Conservation (phyloP, 176 grass and related monocot genomes). For the Paspalum vaginatum region DNA sequence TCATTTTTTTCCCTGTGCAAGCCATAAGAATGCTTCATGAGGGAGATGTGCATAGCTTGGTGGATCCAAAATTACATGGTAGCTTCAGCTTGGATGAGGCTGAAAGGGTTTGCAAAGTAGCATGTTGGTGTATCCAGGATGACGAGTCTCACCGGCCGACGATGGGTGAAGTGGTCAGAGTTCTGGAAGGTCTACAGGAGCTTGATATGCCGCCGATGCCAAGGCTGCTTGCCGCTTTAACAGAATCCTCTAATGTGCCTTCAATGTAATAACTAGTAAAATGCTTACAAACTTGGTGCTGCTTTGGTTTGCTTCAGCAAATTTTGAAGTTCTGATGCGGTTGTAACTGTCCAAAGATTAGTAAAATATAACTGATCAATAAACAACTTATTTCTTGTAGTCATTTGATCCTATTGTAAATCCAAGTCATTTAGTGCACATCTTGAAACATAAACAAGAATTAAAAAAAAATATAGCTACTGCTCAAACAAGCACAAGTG, state of each 20-base stretch:
- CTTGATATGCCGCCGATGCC: conserved; percentile 9
- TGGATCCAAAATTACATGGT: conserved; percentile 6
- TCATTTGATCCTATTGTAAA: background rate
- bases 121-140: conserved; percentile 16
- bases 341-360: background rate
- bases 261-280: background rate
- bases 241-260: background rate
- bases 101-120: background rate
- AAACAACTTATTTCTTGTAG: background rate
- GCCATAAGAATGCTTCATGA: background rate
- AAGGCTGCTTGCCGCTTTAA: background rate
- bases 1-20: background rate
- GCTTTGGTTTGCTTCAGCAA: background rate
- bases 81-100: background rate
- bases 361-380: background rate
- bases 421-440: background rate
- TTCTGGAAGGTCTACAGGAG: background rate
- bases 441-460: no score
- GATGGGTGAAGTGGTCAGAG: background rate
- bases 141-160: background rate
- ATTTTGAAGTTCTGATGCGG: background rate
- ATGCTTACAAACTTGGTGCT: background rate
- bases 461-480: background rate
- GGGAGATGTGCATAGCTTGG: background rate
- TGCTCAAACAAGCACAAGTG: background rate